These are phyloP conservation scores for Nitzschia palea DNA, from an alignment of 108 stramenopile species.

Conservation along the genomic window DNA sequence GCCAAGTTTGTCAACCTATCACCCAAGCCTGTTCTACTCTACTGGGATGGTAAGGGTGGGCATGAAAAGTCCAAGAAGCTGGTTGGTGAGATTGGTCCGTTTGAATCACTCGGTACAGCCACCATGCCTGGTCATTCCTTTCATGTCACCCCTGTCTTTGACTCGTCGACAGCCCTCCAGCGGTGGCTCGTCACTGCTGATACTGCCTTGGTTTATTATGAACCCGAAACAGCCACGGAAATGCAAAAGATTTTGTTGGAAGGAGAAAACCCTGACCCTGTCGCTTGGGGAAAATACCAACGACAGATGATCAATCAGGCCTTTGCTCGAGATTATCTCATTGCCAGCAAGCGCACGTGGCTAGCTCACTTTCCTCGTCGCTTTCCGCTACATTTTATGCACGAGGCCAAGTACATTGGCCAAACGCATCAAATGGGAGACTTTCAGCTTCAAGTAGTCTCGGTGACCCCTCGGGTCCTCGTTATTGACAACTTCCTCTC, in stretches of 20 bases:
- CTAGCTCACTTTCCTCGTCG: conserved; percentile 77
- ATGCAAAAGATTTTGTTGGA: conserved; percentile 18
- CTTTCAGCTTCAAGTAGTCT: conserved; percentile 50
- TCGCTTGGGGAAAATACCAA: conserved; percentile 42
- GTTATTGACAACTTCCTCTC: conserved; percentile 73
- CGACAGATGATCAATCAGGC: conserved; percentile 57
- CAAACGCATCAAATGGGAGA: conserved; percentile 50
- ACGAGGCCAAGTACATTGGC: conserved; percentile 63
- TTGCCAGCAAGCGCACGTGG: conserved; percentile 63
- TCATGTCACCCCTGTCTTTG: conserved; percentile 66
- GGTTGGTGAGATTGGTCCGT: conserved; percentile 70
- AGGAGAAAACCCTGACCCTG: conserved; percentile 17
- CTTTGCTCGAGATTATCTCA: conserved; percentile 68
- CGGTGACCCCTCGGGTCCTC: conserved; percentile 70
- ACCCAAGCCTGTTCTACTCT: conserved; percentile 55
- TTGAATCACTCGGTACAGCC: conserved; percentile 79
- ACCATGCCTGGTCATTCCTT: conserved; percentile 80
- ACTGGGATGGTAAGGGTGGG: conserved; percentile 79
- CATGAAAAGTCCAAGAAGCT: conserved; percentile 42
- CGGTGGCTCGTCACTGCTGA: conserved; percentile 79
- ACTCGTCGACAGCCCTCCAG: conserved; percentile 49
- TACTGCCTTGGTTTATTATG: conserved; percentile 64
- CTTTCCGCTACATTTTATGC: conserved; percentile 61
- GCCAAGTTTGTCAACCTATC: conserved; percentile 82
- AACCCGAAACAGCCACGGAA: conserved; percentile 54